Evolutionary conservation across 2,329 filamentous ascomycete species (phyloP).

Genomic region (Tolypocladium capitatum): DNA sequence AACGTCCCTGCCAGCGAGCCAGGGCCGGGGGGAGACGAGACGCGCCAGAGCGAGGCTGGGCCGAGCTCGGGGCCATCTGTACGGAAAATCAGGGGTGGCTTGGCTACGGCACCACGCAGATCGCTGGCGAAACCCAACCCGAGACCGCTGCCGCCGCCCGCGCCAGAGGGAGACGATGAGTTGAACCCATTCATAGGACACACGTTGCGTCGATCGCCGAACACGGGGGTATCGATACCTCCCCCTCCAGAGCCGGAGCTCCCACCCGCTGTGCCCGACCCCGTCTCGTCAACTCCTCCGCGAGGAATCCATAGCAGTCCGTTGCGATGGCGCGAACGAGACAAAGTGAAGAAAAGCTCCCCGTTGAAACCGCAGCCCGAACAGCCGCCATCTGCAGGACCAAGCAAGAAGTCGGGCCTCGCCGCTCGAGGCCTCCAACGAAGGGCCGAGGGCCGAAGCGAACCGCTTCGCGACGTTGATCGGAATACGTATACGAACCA

Average conservation of each 20-base stretch:
- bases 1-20: slow-evolving; percentile 12
- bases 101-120: slow-evolving; percentile 23
- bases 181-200: slow-evolving; percentile 18
- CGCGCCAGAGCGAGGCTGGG: slow-evolving; percentile 4
- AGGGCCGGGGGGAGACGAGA: slow-evolving; percentile 8
- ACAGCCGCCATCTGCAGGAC: slow-evolving; percentile 8
- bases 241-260: slow-evolving; percentile 45
- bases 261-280: slow-evolving; percentile 42
- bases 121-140: slow-evolving; percentile 29
- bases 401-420: slow-evolving; percentile 1
- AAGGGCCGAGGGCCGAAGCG: background rate
- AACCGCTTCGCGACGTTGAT: background rate
- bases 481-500: slow-evolving; percentile 14
- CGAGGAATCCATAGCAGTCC: slow-evolving; percentile 48
- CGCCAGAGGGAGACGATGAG: slow-evolving; percentile 14
- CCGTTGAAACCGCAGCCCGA: slow-evolving; percentile 33
- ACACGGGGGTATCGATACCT: slow-evolving; percentile 17
- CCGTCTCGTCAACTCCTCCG: slow-evolving; percentile 40
- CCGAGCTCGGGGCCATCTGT: slow-evolving; percentile 7
- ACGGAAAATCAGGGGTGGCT: slow-evolving; percentile 12
- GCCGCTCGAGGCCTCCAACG: background rate
- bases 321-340: slow-evolving; percentile 27
- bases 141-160: slow-evolving; percentile 33
- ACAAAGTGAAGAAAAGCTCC: slow-evolving; percentile 29
- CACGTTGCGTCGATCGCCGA: slow-evolving; percentile 13